These are phyloP conservation scores for Limonomyces culmigenus DNA, from an alignment of 1,284 basidiomycete species.

Conservation along the genomic window DNA sequence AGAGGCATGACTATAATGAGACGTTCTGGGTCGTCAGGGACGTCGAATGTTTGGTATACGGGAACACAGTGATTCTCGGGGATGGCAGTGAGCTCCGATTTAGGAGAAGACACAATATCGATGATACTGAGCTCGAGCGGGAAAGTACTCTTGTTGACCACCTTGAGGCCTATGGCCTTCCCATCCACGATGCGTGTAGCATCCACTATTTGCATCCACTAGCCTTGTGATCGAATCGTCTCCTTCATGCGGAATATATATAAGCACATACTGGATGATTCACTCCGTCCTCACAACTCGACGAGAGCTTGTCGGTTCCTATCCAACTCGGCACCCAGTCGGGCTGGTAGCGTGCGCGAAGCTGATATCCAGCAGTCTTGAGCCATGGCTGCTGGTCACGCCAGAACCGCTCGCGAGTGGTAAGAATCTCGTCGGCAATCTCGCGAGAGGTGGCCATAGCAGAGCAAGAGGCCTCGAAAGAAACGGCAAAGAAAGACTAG, in stretches of 20 bases:
- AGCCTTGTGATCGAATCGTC: neutral
- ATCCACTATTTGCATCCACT: neutral
- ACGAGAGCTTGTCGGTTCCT: neutral
- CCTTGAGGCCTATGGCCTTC: neutral
- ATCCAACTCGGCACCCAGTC: constrained; percentile 3
- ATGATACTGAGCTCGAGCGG: neutral
- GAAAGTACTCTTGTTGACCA: neutral
- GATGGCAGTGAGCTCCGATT: neutral
- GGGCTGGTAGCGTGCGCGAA: constrained; percentile 1
- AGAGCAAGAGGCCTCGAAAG: no score
- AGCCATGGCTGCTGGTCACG: constrained; percentile 1
- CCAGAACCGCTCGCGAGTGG: constrained; percentile 3
- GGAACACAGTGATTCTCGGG: constrained; percentile 1
- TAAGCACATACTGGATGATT: neutral
- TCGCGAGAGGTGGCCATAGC: no score
- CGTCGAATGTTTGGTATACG: neutral
- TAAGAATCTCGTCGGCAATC: no score
- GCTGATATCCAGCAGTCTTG: neutral
- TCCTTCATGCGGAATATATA: neutral
- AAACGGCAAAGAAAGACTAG: no score
- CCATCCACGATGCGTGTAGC: constrained; percentile 1
- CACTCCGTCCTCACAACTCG: neutral
- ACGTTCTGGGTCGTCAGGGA: neutral
- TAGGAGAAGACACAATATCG: neutral
- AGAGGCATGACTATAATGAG: constrained; percentile 2